Evolutionary conservation across 2,329 filamentous ascomycete species (phyloP).

Genomic region (Lecanicillium sp.): DNA sequence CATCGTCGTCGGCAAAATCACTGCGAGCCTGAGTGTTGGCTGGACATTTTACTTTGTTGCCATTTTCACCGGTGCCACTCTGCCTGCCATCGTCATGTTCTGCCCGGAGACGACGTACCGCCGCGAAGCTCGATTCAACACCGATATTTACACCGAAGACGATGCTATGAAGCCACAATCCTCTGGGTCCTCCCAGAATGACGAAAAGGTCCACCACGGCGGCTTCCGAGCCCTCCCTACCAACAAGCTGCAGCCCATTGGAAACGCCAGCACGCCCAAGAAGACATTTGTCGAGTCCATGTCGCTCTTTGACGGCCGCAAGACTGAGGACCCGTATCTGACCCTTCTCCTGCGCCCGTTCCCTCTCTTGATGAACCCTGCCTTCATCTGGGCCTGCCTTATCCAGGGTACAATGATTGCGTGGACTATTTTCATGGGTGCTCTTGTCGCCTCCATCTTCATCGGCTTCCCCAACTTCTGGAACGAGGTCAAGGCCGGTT

Average conservation of each 20-base stretch:
- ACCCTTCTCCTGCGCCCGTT: constrained; percentile 66
- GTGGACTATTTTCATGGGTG: constrained; percentile 90
- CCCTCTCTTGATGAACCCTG: constrained; percentile 76
- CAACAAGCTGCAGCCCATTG: constrained; percentile 28
- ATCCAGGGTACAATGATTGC: constrained; percentile 88
- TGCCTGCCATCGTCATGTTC: constrained; percentile 69
- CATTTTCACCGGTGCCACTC: constrained; percentile 67
- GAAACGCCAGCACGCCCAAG: constrained; percentile 33
- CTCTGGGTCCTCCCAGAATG: constrained; percentile 4
- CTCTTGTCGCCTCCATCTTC: constrained; percentile 77
- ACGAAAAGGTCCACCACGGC: constrained; percentile 6
- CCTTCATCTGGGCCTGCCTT: constrained; percentile 71
- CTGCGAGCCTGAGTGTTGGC: constrained; percentile 66
- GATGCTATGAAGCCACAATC: constrained; percentile 13
- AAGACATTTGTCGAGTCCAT: constrained; percentile 58
- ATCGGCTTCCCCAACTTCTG: constrained; percentile 77
- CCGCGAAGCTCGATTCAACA: constrained; percentile 61
- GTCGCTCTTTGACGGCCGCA: constrained; percentile 71
- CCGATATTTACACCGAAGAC: constrained; percentile 50
- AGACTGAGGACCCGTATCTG: constrained; percentile 69
- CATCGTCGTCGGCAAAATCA: constrained; percentile 85
- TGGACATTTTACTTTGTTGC: constrained; percentile 88
- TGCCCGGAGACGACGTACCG: constrained; percentile 80
- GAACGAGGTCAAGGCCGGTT: constrained; percentile 74
- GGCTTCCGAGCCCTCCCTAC: constrained; percentile 29